These are phyloP conservation scores for Rubus parviflorus DNA, from an alignment of 306 rosid species.

Conservation along the genomic window DNA sequence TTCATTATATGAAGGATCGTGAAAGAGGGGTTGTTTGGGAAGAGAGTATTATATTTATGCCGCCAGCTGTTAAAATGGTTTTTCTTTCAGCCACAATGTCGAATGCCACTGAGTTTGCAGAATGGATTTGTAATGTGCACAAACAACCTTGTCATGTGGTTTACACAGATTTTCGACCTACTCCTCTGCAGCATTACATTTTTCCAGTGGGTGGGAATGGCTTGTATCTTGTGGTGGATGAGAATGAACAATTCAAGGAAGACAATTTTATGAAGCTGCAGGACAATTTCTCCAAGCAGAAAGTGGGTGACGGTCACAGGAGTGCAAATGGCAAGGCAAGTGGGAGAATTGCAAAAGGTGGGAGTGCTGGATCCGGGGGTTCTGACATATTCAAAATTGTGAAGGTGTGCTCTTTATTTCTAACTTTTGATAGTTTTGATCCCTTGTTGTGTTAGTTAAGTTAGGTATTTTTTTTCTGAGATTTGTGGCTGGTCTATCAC, in stretches of 20 bases:
- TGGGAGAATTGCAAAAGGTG: constrained; percentile 66
- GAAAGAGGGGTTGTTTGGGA: constrained; percentile 99
- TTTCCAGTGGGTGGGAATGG: constrained; percentile 81
- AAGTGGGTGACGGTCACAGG: constrained; percentile 44
- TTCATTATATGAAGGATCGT: constrained; percentile 93
- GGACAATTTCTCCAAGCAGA: constrained; percentile 69
- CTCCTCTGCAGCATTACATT: constrained; percentile 90
- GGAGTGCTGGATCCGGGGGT: constrained; percentile 64
- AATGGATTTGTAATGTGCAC: constrained; percentile 91
- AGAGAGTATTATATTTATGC: constrained; percentile 92
- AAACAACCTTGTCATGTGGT: constrained; percentile 97
- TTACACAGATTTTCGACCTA: constrained; percentile 91
- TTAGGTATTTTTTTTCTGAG: neutral
- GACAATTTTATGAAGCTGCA: constrained; percentile 73
- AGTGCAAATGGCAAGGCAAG: constrained; percentile 52
- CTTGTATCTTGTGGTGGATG: constrained; percentile 84
- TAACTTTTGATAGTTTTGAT: neutral
- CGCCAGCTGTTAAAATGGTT: constrained; percentile 91
- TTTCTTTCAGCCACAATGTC: constrained; percentile 96
- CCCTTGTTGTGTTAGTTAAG: neutral
- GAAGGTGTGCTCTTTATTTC: constrained; percentile 52
- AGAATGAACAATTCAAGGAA: constrained; percentile 81
- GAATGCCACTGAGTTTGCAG: constrained; percentile 91
- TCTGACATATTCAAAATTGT: constrained; percentile 91
- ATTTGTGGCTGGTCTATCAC: neutral